Percentiles rank a stretch among this genome's conserved stretches.
Conservation (phyloP, 345 rosid genomes). For the Anacardium occidentale region DNA sequence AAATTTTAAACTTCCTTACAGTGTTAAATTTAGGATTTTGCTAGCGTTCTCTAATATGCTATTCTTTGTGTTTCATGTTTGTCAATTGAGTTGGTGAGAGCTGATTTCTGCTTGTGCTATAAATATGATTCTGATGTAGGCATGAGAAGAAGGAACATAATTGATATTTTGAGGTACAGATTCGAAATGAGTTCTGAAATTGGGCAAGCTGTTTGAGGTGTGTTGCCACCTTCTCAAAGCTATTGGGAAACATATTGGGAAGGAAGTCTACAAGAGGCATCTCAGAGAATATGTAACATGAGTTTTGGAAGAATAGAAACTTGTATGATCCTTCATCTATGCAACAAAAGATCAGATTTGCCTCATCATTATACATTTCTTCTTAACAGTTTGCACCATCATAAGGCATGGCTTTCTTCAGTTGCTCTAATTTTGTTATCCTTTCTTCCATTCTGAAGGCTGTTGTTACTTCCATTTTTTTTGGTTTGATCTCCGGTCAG, state of each 20-base stretch:
- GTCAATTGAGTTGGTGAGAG: background rate
- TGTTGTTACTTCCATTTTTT: background rate
- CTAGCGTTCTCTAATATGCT: background rate
- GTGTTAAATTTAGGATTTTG: background rate
- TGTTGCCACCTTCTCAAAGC: slow-evolving; percentile 72
- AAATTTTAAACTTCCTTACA: no score
- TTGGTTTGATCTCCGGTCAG: background rate
- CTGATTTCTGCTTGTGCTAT: background rate
- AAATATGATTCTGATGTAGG: slow-evolving; percentile 2
- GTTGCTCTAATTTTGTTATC: background rate
- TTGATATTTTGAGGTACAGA: background rate
- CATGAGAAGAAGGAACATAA: background rate
- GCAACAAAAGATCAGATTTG: slow-evolving; percentile 61
- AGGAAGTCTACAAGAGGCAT: slow-evolving; percentile 67
- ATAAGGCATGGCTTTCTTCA: slow-evolving; percentile 49
- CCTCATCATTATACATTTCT: slow-evolving; percentile 60
- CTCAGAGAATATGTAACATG: slow-evolving; percentile 48
- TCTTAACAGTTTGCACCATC: slow-evolving; percentile 77
- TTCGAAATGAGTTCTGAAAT: slow-evolving; percentile 49
- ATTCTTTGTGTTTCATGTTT: background rate
- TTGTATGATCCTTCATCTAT: slow-evolving; percentile 31
- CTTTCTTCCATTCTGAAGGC: background rate
- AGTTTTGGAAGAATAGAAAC: slow-evolving; percentile 50
- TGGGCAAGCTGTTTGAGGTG: slow-evolving; percentile 46
- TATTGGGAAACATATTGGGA: slow-evolving; percentile 67